Evolutionary conservation across 2,329 filamentous ascomycete species (phyloP), one percentile per base, ranked within the genome.

Genomic region (Eurotiales sp.): DNA sequence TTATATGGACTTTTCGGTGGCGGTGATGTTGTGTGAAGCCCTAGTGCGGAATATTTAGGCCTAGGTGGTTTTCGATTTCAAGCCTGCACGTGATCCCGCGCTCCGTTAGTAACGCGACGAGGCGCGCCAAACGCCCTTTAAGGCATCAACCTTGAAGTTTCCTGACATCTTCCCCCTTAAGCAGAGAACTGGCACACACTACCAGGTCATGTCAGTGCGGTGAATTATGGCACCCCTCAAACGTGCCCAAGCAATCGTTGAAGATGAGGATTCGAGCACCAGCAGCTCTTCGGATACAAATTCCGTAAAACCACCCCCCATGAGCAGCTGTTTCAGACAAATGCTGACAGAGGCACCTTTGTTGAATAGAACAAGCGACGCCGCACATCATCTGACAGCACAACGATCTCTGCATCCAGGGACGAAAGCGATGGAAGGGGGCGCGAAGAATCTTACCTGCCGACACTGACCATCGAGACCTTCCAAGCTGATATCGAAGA

Each of bases 221-320:
- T 45, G 46, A 46, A 49, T 25, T 47, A 77, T 77, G 74, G 64
- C 71, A 43, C 68, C 71, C 19, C 56, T 64, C 44, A 77, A 77
- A 58, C 70, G 74, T n/a, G 44, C 55, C 29, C 68, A 69, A 52
- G 56, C 54, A 19, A 66, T 68, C 42, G 58, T 67, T 32, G 57
- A 66, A 27, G 63, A 62, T n/a, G 53, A 54, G 50, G 23, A 58
- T 59, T 43, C 60, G 8, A 64, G 55, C 59, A 53, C 39, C 57
- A 58, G 17, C 22, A 46, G 32, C 11, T 15, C 22, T 22, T 52
- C 50, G 5, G 40, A 46, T 12, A 43, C 27, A 27, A 47, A 43
- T 46, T 47, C 51, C 22, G 51, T 49, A 45, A 49, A 14, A 4
- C 25, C 15, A 41, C 21, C 23, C 22, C 40, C 50, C 23, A 22